These are phyloP conservation scores for Saccharomyces hybrid DNA, from an alignment of 1,139 yeast genomes.

Conservation along the genomic window DNA sequence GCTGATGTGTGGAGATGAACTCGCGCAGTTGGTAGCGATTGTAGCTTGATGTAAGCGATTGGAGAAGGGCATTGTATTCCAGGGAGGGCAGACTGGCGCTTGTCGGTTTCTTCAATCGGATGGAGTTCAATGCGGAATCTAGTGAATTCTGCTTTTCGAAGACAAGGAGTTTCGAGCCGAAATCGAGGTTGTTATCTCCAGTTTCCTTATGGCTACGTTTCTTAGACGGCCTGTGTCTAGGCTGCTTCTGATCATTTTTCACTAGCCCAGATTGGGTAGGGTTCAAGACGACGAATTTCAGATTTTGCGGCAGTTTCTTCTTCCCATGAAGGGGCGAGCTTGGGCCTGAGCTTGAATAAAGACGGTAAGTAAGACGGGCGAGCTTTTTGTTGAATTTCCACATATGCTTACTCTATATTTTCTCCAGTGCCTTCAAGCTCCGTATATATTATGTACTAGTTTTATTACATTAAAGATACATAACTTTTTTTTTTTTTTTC, in stretches of 20 bases:
- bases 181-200: neutral
- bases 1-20: neutral
- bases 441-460: neutral
- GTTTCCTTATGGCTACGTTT: neutral
- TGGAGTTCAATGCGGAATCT: neutral
- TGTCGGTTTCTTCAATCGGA: neutral
- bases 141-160: neutral
- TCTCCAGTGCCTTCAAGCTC: neutral
- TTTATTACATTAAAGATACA: neutral
- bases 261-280: slow-evolving; percentile 24
- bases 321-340: slow-evolving; percentile 13
- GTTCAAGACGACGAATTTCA: slow-evolving; percentile 24
- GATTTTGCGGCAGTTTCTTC: slow-evolving; percentile 23
- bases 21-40: slow-evolving; percentile 2
- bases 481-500: neutral
- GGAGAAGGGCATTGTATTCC: neutral
- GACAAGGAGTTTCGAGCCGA: neutral
- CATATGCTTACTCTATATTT: neutral
- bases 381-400: neutral
- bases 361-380: neutral
- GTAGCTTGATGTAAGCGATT: slow-evolving; percentile 2
- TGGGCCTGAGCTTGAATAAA: neutral
- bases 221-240: neutral
- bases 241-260: neutral
- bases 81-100: neutral